Conservation (phyloP, 75 land plant species). For the Picea sitchensis region DNA sequence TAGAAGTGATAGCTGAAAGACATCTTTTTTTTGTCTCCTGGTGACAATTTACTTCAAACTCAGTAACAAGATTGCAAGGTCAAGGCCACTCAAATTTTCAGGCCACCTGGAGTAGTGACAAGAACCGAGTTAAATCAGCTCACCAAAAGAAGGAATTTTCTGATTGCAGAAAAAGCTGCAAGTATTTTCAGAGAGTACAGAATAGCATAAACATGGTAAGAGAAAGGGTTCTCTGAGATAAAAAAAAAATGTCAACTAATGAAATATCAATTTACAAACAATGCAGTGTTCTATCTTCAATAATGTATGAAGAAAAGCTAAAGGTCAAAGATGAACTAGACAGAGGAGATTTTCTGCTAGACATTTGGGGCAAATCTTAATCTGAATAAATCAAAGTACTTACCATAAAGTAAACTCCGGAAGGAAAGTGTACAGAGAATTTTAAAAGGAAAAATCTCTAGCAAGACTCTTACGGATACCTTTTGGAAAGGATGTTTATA, state of each 20-base stretch:
- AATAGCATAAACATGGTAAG: not conserved
- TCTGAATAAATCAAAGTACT: not conserved
- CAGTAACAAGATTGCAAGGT: too few species aligned
- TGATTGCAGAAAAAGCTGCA: too few species aligned
- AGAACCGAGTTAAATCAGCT: too few species aligned
- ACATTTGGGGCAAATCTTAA: not conserved
- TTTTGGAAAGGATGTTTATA: not conserved
- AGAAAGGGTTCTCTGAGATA: not conserved
- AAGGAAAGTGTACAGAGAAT: not conserved
- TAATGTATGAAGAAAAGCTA: not conserved
- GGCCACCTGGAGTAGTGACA: too few species aligned
- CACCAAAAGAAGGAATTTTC: too few species aligned
- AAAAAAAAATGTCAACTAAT: not conserved
- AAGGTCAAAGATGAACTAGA: not conserved
- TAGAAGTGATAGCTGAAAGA: too few species aligned
- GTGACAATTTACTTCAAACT: too few species aligned
- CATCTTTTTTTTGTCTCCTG: too few species aligned
- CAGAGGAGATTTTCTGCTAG: not conserved
- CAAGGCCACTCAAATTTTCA: too few species aligned
- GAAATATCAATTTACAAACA: not conserved
- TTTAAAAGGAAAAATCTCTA: not conserved
- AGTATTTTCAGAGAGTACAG: not conserved
- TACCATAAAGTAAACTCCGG: too few species aligned
- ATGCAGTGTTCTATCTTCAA: not conserved
- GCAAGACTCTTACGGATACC: not conserved